Base-by-base conservation (phyloP, 805 yeast species). In the Candida michaelii region DNA sequence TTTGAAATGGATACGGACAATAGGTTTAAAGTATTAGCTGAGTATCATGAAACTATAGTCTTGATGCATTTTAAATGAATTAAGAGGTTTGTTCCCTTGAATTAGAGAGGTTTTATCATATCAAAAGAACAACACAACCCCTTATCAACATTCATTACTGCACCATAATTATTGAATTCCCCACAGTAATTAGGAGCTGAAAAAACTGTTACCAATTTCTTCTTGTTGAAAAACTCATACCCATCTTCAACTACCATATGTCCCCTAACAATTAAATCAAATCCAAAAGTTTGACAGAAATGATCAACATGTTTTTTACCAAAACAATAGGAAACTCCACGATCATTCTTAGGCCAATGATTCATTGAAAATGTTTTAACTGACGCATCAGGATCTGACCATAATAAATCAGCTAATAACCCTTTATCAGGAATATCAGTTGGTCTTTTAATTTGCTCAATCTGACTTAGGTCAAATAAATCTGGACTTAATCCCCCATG, bases 241-340 rank as follows among this genome's bases (percentile, higher is more conserved):
- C 95, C 95, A 58, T 86, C 91, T 59, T 86, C 91, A 29, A 86
- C 95, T 34, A 86, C 93, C 95, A 86, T 86, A 59, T 86, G 95
- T 6, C 91, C 95, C 54, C 95, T 69, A 35, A 85, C 87, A 48
- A 86, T 79, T 57, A 86, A 65, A 63, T 86, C 95, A 64, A 86
- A 81, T 42, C 82, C 79, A 59, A 85, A 85, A 29, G 71, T 70
- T 38, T 74, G 65, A 53, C 83, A 77, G 56, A 86, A 86, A 50
- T 75, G 71, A 52, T 81, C 83, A n/a, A 85, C 87, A 40, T 84
- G 83, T 40, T 76, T 83, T 50, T 77, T 80, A 35, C 85, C 86
- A 59, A 85, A 86, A 55, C 88, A 79, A 55, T 81, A 86, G 4
- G 89, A 81, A 2, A 86, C 93, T 35, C 95, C 95, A 44, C 95